Evolutionary conservation across 2,329 filamentous ascomycete genomes (phyloP), one percentile per base, ranked within the genome.

Genomic region (Endothia cerciana): DNA sequence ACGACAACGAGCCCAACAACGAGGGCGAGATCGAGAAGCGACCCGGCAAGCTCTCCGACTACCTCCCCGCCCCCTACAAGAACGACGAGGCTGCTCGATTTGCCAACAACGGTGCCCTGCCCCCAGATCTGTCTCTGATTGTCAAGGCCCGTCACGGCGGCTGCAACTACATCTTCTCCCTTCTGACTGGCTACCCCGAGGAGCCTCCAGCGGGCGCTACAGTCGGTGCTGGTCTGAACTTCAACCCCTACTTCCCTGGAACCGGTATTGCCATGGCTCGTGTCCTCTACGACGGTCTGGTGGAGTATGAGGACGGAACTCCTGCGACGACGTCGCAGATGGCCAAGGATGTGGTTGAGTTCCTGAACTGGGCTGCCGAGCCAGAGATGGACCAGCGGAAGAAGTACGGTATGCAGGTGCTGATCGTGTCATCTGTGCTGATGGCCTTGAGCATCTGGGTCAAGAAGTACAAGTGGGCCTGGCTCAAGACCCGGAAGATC

Each of bases 201-300:
- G 95, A 99, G 83, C 87, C 93, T 68, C 95, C 95, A 63, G 92
- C 95, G 61, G 95, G 95, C 78, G 93, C 92, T 69, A 83, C 87
- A 74, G 91, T 99, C 68, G 90, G 89, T 74, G 88, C 89, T 69
- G 95, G 95, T 76, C 89, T 99, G 82, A 97, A 98, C 89, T 99
- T 99, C 89, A 99, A 99, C 88, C 95, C 95, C 68, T 99, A 97
- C 87, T 99, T 99, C 90, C 95, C 95, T 66, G 95, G 95, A 77
- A 98, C 95, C 73, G 94, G 94, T 78, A 99, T 99, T 79, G 95
- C 92, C 75, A 99, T 99, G 95, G 94, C 91, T 74, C 94, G 95
- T 88, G 95, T 98, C 69, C 89, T 99, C 68, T 99, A 97, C 83
- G 95, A 99, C 73, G 95, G 93, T 70, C 84, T 99, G 66, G 95